Evolutionary conservation across 495 filamentous ascomycete species (phyloP), one percentile per base, ranked within the genome.

Genomic region (Trichoderma erinaceum): DNA sequence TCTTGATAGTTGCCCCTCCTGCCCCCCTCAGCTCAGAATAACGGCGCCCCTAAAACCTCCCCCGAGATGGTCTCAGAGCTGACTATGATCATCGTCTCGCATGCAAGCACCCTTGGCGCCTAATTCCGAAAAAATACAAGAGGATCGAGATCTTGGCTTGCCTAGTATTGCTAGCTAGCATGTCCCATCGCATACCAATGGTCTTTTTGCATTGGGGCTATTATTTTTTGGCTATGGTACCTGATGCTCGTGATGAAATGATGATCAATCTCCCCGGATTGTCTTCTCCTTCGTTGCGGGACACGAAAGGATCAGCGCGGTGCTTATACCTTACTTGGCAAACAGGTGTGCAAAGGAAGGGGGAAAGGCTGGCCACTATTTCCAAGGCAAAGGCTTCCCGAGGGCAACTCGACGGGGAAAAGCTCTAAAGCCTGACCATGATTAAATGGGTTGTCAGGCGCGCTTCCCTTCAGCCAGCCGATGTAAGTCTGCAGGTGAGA

Each of bases 241-340:
- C 56, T 52, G 56, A 13, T 61, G 10, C 56, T 32, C 27, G 25
- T 61, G 27, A 61, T 61, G 56, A 61, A 23, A 52, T 61, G 56
- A 61, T 61, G 56, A 61, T 61, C 15, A 61, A 61, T 61, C 56
- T 25, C n/a, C 8, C 25, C 56, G 11, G 27, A 48, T 25, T 61
- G 11, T 11, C 56, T 23, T 32, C 4, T 7, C 12, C 56, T 32
- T 16, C 23, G 25, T 13, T 12, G 25, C 13, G 23, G n/a, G 27
- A 29, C 56, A 61, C 25, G 56, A 61, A 52, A 32, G 8, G 56
- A 61, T 61, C 56, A 16, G 27, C 56, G 27, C 27, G 16, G 48
- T 32, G 56, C 56, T 61, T 32, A 61, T 32, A 29, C 56, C 56
- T 4, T 29, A 29, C 25, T 13, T 18, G 11, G 56, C 23, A 13